These are phyloP conservation scores for Ceratocystis eucalypticola DNA, from an alignment of 2,329 filamentous ascomycete genomes.

Conservation along the genomic window DNA sequence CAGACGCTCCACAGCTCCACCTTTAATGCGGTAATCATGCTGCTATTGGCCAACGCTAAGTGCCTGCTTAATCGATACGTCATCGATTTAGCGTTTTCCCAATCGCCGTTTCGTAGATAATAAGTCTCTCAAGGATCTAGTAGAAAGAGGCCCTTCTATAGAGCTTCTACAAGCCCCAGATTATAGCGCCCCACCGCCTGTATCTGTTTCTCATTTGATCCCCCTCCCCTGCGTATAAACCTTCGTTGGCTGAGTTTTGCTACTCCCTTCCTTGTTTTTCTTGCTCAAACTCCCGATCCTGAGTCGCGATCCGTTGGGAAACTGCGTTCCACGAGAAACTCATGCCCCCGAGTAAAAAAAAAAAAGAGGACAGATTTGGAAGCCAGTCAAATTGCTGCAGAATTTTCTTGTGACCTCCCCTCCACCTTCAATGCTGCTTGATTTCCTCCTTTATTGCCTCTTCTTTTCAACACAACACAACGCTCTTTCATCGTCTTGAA, in stretches of 20 bases:
- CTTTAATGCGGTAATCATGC: background rate
- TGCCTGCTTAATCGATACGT: constrained; percentile 8
- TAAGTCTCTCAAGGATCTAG: background rate
- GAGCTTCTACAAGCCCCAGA: background rate
- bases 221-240: background rate
- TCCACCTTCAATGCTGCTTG: background rate
- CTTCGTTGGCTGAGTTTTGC: background rate
- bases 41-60: background rate
- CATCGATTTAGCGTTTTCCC: background rate
- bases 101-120: background rate
- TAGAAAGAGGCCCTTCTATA: background rate
- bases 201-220: background rate
- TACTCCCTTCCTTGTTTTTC: background rate
- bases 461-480: background rate
- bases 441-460: background rate
- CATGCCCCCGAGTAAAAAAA: background rate
- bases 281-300: constrained; percentile 3
- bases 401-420: background rate
- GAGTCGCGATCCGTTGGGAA: constrained; percentile 6
- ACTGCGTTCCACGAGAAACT: constrained; percentile 5
- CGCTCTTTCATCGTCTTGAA: background rate
- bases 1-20: background rate
- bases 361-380: constrained; percentile 7
- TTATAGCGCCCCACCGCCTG: background rate
- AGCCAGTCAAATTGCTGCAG: background rate